Evolutionary conservation across 352 stramenopile species (phyloP).

Genomic region (Globisporangium sylvaticum): DNA sequence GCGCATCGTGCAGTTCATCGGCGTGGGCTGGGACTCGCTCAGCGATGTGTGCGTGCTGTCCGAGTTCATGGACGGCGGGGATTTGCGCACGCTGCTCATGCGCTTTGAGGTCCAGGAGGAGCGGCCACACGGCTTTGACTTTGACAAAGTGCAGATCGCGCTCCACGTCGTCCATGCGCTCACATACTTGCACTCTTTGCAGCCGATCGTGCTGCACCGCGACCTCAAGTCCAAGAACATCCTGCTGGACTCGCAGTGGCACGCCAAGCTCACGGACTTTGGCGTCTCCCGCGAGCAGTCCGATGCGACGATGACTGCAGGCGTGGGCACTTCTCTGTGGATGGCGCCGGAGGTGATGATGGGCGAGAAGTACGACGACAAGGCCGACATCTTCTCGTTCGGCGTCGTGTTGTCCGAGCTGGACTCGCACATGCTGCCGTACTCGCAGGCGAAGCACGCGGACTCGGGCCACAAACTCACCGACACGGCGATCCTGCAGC

Average conservation of each 20-base stretch:
- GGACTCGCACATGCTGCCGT: slow-evolving; percentile 43
- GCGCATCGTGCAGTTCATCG: slow-evolving; percentile 37
- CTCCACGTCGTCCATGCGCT: slow-evolving; percentile 38
- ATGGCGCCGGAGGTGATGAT: slow-evolving; percentile 64
- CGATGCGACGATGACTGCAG: slow-evolving; percentile 43
- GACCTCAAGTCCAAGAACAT: slow-evolving; percentile 45
- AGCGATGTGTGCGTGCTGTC: slow-evolving; percentile 33
- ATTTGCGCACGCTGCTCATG: slow-evolving; percentile 33
- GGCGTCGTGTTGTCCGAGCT: slow-evolving; percentile 45
- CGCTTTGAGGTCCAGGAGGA: slow-evolving; percentile 32
- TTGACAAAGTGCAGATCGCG: slow-evolving; percentile 51
- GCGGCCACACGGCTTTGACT: slow-evolving; percentile 32
- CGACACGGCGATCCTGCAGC: slow-evolving; percentile 38
- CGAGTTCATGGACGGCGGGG: slow-evolving; percentile 42
- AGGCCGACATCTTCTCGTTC: slow-evolving; percentile 51
- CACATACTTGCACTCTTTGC: slow-evolving; percentile 48
- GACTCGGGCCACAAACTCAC: slow-evolving; percentile 26
- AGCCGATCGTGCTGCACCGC: slow-evolving; percentile 32
- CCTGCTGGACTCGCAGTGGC: slow-evolving; percentile 28
- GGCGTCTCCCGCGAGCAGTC: slow-evolving; percentile 39
- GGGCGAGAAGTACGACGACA: slow-evolving; percentile 40
- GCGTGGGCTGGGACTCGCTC: slow-evolving; percentile 37
- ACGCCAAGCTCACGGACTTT: slow-evolving; percentile 66
- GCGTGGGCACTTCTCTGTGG: slow-evolving; percentile 49
- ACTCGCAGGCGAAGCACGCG: slow-evolving; percentile 22